A percentile compares a stretch with the other conserved stretches of the same genome.
Evolutionary conservation across 768 basidiomycete genomes (phyloP).

Genomic region (Russula foetens): DNA sequence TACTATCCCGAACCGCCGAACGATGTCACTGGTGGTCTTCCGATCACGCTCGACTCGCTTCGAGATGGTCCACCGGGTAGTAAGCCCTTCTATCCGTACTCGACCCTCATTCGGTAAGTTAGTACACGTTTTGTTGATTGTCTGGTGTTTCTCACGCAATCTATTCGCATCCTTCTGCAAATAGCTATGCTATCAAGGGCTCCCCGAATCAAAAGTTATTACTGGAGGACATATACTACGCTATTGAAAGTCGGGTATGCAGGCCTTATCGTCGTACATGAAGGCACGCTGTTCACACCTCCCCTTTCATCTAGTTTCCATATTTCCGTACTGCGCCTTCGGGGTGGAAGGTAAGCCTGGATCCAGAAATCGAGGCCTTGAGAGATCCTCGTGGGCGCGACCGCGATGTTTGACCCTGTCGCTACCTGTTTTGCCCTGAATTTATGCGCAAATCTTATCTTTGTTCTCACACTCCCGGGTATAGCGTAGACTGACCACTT

Average conservation of each 20-base stretch:
- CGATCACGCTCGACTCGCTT: slow-evolving; percentile 80
- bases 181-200: slow-evolving; percentile 85
- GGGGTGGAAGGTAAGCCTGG: slow-evolving; percentile 77
- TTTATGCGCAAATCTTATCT: slow-evolving; percentile 26
- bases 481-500: background rate
- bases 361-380: slow-evolving; percentile 6
- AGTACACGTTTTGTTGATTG: background rate
- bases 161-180: background rate
- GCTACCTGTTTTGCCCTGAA: slow-evolving; percentile 45
- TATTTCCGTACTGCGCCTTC: slow-evolving; percentile 82
- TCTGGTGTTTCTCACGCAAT: slow-evolving; percentile 1
- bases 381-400: slow-evolving; percentile 29
- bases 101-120: slow-evolving; percentile 79
- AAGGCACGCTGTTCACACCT: slow-evolving; percentile 19
- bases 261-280: background rate
- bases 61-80: slow-evolving; percentile 83
- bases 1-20: slow-evolving; percentile 68
- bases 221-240: slow-evolving; percentile 87
- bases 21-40: slow-evolving; percentile 76
- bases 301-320: slow-evolving; percentile 55
- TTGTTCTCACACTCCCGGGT: slow-evolving; percentile 14
- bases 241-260: slow-evolving; percentile 80
- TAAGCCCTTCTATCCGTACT: slow-evolving; percentile 89
- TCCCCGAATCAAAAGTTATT: slow-evolving; percentile 81
- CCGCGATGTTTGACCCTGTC: slow-evolving; percentile 44